Base-by-base conservation (phyloP, 805 yeast species). In the Dipodascus geniculatus region DNA sequence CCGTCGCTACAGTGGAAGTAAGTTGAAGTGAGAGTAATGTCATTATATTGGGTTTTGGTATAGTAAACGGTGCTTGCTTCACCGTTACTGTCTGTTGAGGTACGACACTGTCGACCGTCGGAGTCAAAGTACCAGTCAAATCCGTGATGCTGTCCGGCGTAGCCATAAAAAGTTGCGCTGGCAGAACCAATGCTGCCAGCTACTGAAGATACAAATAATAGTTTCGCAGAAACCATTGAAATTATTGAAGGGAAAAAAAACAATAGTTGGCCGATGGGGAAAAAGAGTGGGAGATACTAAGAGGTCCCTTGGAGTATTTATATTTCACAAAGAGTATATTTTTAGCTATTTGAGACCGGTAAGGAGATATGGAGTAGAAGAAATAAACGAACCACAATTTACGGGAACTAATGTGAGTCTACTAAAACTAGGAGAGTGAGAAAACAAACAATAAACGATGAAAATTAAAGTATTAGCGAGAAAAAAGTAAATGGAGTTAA, bases 1-100 rank as follows among this genome's bases (percentile, higher is more conserved):
- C 42, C 19, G 53, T 51, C 38, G 3, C 14, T 6, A 38, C 53
- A 51, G 50, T 51, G 53, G 23, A 42, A 35, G 44, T 35, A 16
- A 28, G 24, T 28, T 19, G 19, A 42, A 35, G 28, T 44, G 22
- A 35, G 33, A 22, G 53, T 51, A n/a, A 42, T 17, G 19, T 42
- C 48, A n/a, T 17, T n/a, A 42, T 17, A n/a, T 19, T 22, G 9
- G 23, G 49, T 42, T 16, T 48, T 48, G 11, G 23, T 16, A 14
- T 52, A 49, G 35, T 49, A 44, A 31, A 35, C 35, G 19, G 22
- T 20, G 22, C 19, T 20, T 17, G 19, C 19, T 9, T 20, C 19
- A 17, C 48, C 48, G 14, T 42, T 42, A 16, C 14, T 16, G 19
- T 8, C 19, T 9, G 19, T 42, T 9, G 11, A 8, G 48, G 48